Conservation (phyloP, 352 stramenopile species). For the Pythium folliculosum region DNA sequence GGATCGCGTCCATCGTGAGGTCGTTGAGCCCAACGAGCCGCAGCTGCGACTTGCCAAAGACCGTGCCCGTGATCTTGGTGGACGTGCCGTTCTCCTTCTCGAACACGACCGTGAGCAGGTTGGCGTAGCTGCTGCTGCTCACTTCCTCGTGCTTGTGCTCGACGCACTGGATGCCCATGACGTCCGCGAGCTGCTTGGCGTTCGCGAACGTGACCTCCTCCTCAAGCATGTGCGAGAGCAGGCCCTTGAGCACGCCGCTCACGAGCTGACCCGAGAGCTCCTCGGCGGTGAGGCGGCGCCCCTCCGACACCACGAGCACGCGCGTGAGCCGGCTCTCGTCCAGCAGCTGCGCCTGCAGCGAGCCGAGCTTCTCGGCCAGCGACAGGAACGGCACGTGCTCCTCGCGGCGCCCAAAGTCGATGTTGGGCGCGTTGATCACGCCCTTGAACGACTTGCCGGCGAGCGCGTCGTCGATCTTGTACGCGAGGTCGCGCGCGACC, state of each 20-base stretch:
- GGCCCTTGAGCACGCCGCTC: slow-evolving; percentile 89
- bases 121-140: slow-evolving; percentile 73
- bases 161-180: slow-evolving; percentile 89
- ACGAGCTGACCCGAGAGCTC: slow-evolving; percentile 86
- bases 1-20: slow-evolving; percentile 83
- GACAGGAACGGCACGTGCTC: slow-evolving; percentile 86
- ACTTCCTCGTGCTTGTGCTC: slow-evolving; percentile 90
- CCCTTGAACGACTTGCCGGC: slow-evolving; percentile 92
- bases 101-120: slow-evolving; percentile 92
- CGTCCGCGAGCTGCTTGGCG: slow-evolving; percentile 79
- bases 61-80: slow-evolving; percentile 87
- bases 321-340: slow-evolving; percentile 66
- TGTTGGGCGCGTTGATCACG: slow-evolving; percentile 95
- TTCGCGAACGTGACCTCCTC: slow-evolving; percentile 92
- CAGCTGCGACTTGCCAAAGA: slow-evolving; percentile 88
- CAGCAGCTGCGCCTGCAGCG: slow-evolving; percentile 85
- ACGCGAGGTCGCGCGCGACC: slow-evolving; percentile 88
- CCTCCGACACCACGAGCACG: slow-evolving; percentile 79
- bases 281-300: slow-evolving; percentile 75
- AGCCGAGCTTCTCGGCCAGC: slow-evolving; percentile 91
- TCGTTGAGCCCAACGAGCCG: slow-evolving; percentile 89
- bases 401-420: slow-evolving; percentile 81
- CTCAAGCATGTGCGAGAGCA: slow-evolving; percentile 90
- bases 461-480: slow-evolving; percentile 92
- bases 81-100: slow-evolving; percentile 86